phyloP scores from a whole-genome alignment of 208 protist species.

The Acanthamoeba sp. region DNA sequence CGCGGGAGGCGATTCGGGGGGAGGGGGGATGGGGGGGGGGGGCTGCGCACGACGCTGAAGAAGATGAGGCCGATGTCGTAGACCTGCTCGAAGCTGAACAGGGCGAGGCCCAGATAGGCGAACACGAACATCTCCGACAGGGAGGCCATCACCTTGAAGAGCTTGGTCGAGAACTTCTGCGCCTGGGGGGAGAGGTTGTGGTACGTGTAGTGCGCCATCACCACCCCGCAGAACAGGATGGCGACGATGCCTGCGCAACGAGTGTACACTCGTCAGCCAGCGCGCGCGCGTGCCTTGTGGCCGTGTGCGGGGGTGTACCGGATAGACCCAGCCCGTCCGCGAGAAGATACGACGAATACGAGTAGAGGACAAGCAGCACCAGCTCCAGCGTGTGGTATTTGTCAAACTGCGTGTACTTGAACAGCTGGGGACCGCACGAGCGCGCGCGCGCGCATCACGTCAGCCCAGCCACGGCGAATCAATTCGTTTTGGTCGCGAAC shows the following conservation, averaged over 20 bases:
- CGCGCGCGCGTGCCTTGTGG: too few relatives aligned
- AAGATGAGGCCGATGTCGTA: constrained; percentile 68
- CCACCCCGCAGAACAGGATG: constrained; percentile 87
- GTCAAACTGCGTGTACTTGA: constrained; percentile 76
- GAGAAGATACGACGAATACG: constrained; percentile 78
- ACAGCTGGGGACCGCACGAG: too few relatives aligned
- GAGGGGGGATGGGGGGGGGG: not conserved
- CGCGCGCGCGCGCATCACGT: too few relatives aligned
- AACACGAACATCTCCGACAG: constrained; percentile 87
- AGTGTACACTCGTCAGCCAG: not conserved
- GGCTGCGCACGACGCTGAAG: constrained; percentile 38
- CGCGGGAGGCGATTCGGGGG: too few relatives aligned
- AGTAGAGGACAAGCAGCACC: constrained; percentile 78
- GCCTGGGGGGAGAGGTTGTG: constrained; percentile 71
- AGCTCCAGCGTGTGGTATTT: constrained; percentile 76
- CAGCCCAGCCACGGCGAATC: too few relatives aligned
- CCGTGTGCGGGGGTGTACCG: not conserved
- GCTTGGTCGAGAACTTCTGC: constrained; percentile 37
- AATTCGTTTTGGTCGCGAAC: too few relatives aligned
- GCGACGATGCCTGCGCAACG: constrained; percentile 86
- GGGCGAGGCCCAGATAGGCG: constrained; percentile 83
- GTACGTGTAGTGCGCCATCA: constrained; percentile 80
- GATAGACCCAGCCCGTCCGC: constrained; percentile 76
- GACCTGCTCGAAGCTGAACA: constrained; percentile 76
- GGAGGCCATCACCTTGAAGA: constrained; percentile 80